These are phyloP conservation scores for Lodderomyces beijingensis DNA, from an alignment of 1,139 yeast species.

Conservation along the genomic window DNA sequence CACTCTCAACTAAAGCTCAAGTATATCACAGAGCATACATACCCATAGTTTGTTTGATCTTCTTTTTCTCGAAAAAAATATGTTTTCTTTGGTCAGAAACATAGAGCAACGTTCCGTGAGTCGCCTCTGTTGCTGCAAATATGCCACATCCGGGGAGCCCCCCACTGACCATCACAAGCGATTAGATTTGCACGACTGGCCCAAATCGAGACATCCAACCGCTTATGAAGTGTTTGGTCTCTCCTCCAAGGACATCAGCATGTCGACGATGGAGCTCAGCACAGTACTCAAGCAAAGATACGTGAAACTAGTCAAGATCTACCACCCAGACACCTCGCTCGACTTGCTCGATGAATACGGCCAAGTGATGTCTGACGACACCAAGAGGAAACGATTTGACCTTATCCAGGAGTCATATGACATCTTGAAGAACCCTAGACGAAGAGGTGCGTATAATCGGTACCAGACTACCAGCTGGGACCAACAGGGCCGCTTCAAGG, in stretches of 20 bases:
- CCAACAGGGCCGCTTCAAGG: slow-evolving; percentile 16
- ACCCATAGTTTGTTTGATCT: no score
- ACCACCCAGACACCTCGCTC: slow-evolving; percentile 75
- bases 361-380: slow-evolving; percentile 26
- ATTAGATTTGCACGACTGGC: slow-evolving; percentile 45
- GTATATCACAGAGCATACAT: no score
- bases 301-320: slow-evolving; percentile 64
- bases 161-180: slow-evolving; percentile 14
- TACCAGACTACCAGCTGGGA: slow-evolving; percentile 28
- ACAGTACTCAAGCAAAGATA: slow-evolving; percentile 51
- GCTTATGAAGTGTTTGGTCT: slow-evolving; percentile 74
- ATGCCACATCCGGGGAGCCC: slow-evolving; percentile 5
- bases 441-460: slow-evolving; percentile 31
- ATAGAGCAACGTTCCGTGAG: no score
- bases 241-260: slow-evolving; percentile 9
- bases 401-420: slow-evolving; percentile 71
- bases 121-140: no score
- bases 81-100: no score
- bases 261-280: slow-evolving; percentile 30
- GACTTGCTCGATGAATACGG: slow-evolving; percentile 21
- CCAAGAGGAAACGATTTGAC: slow-evolving; percentile 62
- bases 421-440: slow-evolving; percentile 54
- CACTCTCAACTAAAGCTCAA: no score
- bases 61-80: no score
- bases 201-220: slow-evolving; percentile 51